Evolutionary conservation across 1,284 basidiomycete genomes (phyloP).

Genomic region (Cystobasidium pallidum): DNA sequence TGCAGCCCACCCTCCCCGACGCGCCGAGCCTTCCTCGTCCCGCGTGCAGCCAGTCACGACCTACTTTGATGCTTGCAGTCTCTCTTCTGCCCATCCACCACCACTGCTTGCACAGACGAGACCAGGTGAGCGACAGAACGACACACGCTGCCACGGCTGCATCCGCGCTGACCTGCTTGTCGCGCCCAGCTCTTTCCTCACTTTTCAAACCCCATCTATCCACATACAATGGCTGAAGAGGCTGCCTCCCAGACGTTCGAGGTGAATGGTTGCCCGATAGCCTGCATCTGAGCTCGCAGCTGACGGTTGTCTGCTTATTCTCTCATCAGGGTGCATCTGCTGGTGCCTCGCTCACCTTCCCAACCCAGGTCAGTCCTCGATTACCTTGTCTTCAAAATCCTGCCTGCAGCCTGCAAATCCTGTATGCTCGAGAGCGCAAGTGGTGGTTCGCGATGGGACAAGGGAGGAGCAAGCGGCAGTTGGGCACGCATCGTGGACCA

Average conservation of each 20-base stretch:
- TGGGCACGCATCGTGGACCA: no score
- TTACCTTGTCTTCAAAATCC: slow-evolving; percentile 5
- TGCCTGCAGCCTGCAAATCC: not conserved
- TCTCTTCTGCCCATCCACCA: not conserved
- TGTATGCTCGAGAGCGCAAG: not conserved
- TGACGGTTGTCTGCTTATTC: not conserved
- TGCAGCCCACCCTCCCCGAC: not conserved
- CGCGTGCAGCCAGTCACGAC: not conserved
- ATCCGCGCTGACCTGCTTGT: not conserved
- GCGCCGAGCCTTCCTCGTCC: slow-evolving; percentile 6
- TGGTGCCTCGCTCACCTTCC: slow-evolving; percentile 85
- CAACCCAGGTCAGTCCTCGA: slow-evolving; percentile 46
- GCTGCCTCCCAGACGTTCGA: slow-evolving; percentile 36
- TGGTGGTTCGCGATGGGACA: no score
- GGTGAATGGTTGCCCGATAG: no score
- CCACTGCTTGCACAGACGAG: not conserved
- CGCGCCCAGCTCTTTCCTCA: not conserved
- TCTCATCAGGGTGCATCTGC: slow-evolving; percentile 61
- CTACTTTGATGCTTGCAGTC: no score
- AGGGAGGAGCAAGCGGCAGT: not conserved
- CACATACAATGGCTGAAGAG: slow-evolving; percentile 26
- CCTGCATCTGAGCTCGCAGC: no score
- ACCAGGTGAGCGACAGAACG: no score
- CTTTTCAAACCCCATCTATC: not conserved
- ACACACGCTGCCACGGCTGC: not conserved